A percentile compares a stretch with the other conserved stretches of the same genome.
phyloP scores from a whole-genome alignment of 148 eudicot species.

The Polygonum maritimum region DNA sequence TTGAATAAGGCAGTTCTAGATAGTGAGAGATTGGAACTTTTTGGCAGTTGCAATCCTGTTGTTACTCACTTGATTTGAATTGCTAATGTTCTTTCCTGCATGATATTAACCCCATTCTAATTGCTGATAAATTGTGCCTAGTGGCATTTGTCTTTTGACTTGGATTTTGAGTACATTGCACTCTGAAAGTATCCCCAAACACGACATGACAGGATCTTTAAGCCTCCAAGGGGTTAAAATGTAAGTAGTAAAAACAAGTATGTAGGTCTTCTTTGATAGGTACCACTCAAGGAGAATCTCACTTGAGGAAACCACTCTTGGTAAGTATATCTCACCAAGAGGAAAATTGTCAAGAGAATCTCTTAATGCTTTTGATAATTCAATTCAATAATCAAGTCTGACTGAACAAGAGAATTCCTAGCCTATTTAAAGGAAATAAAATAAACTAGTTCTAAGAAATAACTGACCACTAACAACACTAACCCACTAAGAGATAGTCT shows the following conservation, averaged over 20 bases:
- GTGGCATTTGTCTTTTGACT: not conserved
- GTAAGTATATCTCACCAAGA: too few species aligned
- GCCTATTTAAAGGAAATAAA: too few species aligned
- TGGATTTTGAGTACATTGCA: not conserved
- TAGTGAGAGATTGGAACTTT: not conserved
- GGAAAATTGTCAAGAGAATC: too few species aligned
- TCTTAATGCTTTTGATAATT: too few species aligned
- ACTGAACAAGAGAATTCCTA: too few species aligned
- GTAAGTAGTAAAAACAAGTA: not conserved
- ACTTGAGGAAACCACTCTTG: too few species aligned
- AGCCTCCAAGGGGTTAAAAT: not conserved
- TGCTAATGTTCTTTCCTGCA: not conserved
- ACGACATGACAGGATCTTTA: not conserved
- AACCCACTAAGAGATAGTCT: too few species aligned
- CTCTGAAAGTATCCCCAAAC: not conserved
- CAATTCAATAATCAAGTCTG: too few species aligned
- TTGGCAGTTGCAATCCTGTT: not conserved
- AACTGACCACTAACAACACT: too few species aligned
- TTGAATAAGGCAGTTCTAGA: not conserved
- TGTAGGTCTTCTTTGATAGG: not conserved
- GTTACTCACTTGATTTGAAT: not conserved
- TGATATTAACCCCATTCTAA: not conserved
- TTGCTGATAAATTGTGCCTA: not conserved
- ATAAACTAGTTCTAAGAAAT: too few species aligned
- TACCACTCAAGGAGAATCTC: too few species aligned